A percentile compares a stretch with the other conserved stretches of the same genome.
phyloP scores from a whole-genome alignment of 2,329 filamentous ascomycete genomes.

The Microcyclospora pomicola region DNA sequence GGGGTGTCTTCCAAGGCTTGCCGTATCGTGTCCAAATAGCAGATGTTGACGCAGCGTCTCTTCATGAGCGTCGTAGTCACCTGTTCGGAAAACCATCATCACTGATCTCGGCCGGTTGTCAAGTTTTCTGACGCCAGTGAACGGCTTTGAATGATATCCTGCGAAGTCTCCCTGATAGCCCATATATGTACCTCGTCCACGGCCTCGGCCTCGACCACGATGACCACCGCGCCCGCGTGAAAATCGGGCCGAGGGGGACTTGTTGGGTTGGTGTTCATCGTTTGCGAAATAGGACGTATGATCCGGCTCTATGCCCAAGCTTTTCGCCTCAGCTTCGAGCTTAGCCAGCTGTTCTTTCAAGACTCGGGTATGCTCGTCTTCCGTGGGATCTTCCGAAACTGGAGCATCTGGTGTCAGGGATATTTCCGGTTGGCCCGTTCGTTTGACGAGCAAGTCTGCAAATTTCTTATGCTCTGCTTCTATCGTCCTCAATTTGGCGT shows the following conservation, averaged over 20 bases:
- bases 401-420: slow-evolving; percentile 7
- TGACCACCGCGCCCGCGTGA: slow-evolving; percentile 3
- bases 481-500: slow-evolving; percentile 49
- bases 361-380: slow-evolving; percentile 42
- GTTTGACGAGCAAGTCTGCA: slow-evolving; percentile 48
- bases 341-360: slow-evolving; percentile 59
- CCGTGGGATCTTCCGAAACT: slow-evolving; percentile 7
- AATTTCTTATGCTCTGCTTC: slow-evolving; percentile 51
- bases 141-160: slow-evolving; percentile 13
- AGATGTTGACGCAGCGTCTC: slow-evolving; percentile 59
- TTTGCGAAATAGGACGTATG: slow-evolving; percentile 13
- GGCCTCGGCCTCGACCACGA: slow-evolving; percentile 22
- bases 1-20: slow-evolving; percentile 26
- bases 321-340: slow-evolving; percentile 59
- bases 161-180: slow-evolving; percentile 32
- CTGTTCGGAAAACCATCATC: slow-evolving; percentile 37
- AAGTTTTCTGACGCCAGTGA: slow-evolving; percentile 46
- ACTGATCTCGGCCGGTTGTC: slow-evolving; percentile 64
- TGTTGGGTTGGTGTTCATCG: slow-evolving; percentile 10
- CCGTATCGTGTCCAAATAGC: slow-evolving; percentile 24
- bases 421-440: slow-evolving; percentile 24
- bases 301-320: slow-evolving; percentile 53
- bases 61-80: slow-evolving; percentile 52
- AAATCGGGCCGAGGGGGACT: not conserved
- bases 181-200: slow-evolving; percentile 29